Conservation (phyloP, 768 basidiomycete species). For the Phlebiopsis gigantea region DNA sequence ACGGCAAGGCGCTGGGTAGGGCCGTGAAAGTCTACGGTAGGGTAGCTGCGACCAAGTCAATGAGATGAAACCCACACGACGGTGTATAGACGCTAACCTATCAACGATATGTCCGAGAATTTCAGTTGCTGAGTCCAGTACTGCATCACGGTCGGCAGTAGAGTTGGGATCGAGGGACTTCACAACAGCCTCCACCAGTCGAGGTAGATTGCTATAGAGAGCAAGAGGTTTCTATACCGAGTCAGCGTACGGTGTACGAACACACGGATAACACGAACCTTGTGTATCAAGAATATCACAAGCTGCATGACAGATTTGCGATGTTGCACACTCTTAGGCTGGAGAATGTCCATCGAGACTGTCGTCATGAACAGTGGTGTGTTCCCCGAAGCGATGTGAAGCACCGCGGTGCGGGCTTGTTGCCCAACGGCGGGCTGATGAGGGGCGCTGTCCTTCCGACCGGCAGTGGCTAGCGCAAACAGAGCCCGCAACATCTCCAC, state of each 20-base stretch:
- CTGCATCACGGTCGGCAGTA: slow-evolving; percentile 70
- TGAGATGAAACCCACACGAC: not conserved
- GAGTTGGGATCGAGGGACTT: slow-evolving; percentile 93
- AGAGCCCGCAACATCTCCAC: slow-evolving; percentile 83
- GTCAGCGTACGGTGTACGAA: not conserved
- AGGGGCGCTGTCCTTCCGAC: slow-evolving; percentile 63
- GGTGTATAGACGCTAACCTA: slow-evolving; percentile 49
- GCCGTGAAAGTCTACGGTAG: slow-evolving; percentile 91
- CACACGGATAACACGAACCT: slow-evolving; percentile 38
- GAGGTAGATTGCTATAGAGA: slow-evolving; percentile 76
- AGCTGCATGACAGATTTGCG: slow-evolving; percentile 89
- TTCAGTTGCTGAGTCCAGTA: slow-evolving; percentile 87
- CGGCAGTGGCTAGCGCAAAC: slow-evolving; percentile 71
- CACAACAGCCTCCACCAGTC: slow-evolving; percentile 90
- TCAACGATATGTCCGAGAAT: slow-evolving; percentile 93
- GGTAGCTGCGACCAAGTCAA: slow-evolving; percentile 56
- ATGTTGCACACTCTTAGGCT: slow-evolving; percentile 67
- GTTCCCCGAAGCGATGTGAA: slow-evolving; percentile 78
- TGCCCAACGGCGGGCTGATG: slow-evolving; percentile 58
- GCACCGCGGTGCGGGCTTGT: slow-evolving; percentile 77
- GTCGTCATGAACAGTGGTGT: slow-evolving; percentile 95
- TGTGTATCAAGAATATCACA: slow-evolving; percentile 88
- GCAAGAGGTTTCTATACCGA: slow-evolving; percentile 70
- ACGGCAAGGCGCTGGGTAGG: slow-evolving; percentile 84
- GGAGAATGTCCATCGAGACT: slow-evolving; percentile 81